A percentile compares a stretch with the other conserved stretches of the same genome.
phyloP scores from a whole-genome alignment of 2,329 filamentous ascomycete species.

The Chaetomium sp. region DNA sequence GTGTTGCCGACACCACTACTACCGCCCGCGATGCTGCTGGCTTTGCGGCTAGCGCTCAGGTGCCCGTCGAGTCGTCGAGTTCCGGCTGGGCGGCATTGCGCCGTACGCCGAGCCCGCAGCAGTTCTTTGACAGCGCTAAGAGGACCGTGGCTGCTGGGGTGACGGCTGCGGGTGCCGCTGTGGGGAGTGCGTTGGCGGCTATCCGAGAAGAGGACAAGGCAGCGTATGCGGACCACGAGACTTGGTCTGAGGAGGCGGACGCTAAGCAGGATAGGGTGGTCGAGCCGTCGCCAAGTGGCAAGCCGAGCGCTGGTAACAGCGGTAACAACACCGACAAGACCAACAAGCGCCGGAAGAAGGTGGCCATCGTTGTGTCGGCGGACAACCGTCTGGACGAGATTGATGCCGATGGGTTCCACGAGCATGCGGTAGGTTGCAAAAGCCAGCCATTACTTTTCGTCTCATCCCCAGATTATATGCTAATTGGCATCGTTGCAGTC shows the following conservation, averaged over 20 bases:
- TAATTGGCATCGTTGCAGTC: slow-evolving; percentile 46
- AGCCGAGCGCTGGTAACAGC: no score
- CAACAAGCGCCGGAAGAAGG: slow-evolving; percentile 59
- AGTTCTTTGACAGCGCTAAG: slow-evolving; percentile 77
- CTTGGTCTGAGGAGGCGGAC: slow-evolving; percentile 87
- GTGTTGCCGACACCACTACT: slow-evolving; percentile 29
- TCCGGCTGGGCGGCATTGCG: slow-evolving; percentile 68
- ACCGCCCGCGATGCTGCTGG: slow-evolving; percentile 37
- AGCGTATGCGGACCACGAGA: slow-evolving; percentile 77
- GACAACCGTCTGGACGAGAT: slow-evolving; percentile 55
- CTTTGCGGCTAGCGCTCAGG: slow-evolving; percentile 32
- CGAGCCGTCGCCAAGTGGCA: slow-evolving; percentile 18
- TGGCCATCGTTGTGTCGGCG: slow-evolving; percentile 84
- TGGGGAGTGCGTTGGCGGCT: slow-evolving; percentile 74
- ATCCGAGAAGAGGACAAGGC: slow-evolving; percentile 79
- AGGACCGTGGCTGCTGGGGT: slow-evolving; percentile 75
- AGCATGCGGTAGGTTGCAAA: slow-evolving; percentile 68
- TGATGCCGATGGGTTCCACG: slow-evolving; percentile 57
- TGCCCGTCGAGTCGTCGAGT: slow-evolving; percentile 22
- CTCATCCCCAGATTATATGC: not conserved
- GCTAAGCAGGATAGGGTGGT: slow-evolving; percentile 48
- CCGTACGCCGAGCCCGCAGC: slow-evolving; percentile 78
- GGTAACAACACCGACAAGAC: slow-evolving; percentile 26
- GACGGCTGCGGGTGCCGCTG: slow-evolving; percentile 72
- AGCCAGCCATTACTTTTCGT: not conserved